Evolutionary conservation across 75 land plant species (phyloP).

Genomic region (Azolla pinnata): DNA sequence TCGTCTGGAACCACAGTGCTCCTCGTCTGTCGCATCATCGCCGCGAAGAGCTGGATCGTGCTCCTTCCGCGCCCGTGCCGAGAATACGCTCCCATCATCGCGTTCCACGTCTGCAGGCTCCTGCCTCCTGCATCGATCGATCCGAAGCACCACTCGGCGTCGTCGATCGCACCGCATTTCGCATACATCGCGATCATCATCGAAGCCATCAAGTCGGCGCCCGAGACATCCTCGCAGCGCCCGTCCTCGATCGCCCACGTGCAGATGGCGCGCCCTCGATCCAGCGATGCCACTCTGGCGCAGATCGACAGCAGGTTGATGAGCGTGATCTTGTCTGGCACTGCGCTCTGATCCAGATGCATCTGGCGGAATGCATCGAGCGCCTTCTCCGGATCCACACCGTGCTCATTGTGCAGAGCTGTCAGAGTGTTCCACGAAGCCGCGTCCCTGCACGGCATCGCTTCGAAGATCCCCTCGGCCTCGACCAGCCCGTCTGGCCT

Average conservation of each 20-base stretch:
- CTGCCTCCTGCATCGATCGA: not conserved
- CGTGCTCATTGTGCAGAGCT: slow-evolving; percentile 25
- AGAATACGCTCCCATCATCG: not conserved
- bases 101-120: not conserved
- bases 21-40: not conserved
- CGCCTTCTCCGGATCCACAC: slow-evolving; percentile 11
- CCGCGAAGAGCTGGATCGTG: not conserved
- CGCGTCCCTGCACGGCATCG: slow-evolving; percentile 15
- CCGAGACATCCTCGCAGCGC: not conserved
- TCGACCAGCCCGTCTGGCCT: slow-evolving; percentile 10
- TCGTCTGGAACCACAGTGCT: slow-evolving; percentile 10
- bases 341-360: not conserved
- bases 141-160: not conserved
- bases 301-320: slow-evolving; percentile 2
- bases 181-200: not conserved
- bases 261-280: not conserved
- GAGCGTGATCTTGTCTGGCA: slow-evolving; percentile 1
- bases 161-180: not conserved
- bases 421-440: slow-evolving; percentile 35
- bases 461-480: slow-evolving; percentile 19
- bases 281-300: not conserved
- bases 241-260: not conserved
- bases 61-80: slow-evolving; percentile 4
- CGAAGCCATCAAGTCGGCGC: not conserved
- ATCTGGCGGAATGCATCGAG: slow-evolving; percentile 15